Evolutionary conservation across 331 rosid genomes (phyloP).

Genomic region (Pyrus hybrid): DNA sequence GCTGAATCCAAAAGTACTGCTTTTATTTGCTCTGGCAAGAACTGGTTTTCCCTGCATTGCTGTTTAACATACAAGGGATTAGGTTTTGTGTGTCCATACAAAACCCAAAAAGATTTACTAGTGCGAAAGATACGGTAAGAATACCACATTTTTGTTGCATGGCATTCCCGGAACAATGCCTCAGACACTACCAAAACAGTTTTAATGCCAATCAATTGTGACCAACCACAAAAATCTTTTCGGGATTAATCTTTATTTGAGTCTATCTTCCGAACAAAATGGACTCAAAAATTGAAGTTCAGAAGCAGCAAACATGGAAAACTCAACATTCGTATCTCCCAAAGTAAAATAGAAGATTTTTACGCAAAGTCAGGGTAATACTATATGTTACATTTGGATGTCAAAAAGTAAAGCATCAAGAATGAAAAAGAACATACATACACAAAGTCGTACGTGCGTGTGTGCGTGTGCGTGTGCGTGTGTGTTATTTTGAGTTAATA

Average conservation of each 20-base stretch:
- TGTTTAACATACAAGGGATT: slow-evolving; percentile 23
- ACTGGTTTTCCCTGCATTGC: slow-evolving; percentile 87
- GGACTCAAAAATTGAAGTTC: not conserved
- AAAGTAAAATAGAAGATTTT: not conserved
- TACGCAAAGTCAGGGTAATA: not conserved
- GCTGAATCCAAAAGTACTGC: slow-evolving; percentile 77
- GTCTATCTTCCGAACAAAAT: not conserved
- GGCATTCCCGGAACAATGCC: not conserved
- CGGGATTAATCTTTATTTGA: not conserved
- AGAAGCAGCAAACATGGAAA: not conserved
- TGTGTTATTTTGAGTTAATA: not conserved
- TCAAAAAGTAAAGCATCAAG: not conserved
- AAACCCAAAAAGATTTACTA: too few relatives aligned
- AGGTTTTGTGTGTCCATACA: not conserved
- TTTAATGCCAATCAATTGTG: not conserved
- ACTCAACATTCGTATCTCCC: not conserved
- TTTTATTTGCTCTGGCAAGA: slow-evolving; percentile 70
- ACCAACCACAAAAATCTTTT: not conserved
- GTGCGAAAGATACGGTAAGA: not conserved
- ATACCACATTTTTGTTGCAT: not conserved
- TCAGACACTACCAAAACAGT: not conserved
- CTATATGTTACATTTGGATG: not conserved
- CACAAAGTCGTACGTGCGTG: too few relatives aligned
- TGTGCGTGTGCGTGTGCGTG: not conserved
- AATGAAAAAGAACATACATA: not conserved